These are phyloP conservation scores for Sporisorium iseilematis-ciliati DNA, from an alignment of 1,284 basidiomycete genomes.

Conservation along the genomic window DNA sequence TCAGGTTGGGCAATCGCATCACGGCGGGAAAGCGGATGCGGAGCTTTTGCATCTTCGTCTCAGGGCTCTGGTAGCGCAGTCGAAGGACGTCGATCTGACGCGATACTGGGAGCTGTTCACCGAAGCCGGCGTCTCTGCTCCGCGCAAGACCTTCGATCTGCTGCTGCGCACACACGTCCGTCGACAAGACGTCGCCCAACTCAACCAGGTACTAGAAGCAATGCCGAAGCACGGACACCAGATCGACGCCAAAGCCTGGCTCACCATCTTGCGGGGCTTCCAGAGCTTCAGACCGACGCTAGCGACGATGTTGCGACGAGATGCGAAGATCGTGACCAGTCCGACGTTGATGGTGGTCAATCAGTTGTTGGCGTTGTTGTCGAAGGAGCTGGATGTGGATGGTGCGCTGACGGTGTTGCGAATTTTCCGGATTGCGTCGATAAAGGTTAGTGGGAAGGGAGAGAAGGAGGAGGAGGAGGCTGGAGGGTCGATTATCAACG, in stretches of 20 bases:
- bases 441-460: background rate
- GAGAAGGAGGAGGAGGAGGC: background rate
- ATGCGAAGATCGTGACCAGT: slow-evolving; percentile 34
- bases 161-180: slow-evolving; percentile 40
- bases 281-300: slow-evolving; percentile 35
- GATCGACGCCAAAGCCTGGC: slow-evolving; percentile 39
- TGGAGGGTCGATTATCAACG: slow-evolving; percentile 12
- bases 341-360: slow-evolving; percentile 43
- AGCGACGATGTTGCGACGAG: slow-evolving; percentile 21
- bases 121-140: slow-evolving; percentile 15
- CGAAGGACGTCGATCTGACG: slow-evolving; percentile 7
- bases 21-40: slow-evolving; percentile 28
- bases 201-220: slow-evolving; percentile 38
- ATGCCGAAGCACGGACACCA: slow-evolving; percentile 37
- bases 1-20: slow-evolving; percentile 20
- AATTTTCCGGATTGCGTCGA: slow-evolving; percentile 35
- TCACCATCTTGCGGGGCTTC: slow-evolving; percentile 45
- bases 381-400: slow-evolving; percentile 28
- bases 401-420: slow-evolving; percentile 30
- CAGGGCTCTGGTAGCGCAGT: slow-evolving; percentile 32
- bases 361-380: slow-evolving; percentile 18
- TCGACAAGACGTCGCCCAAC: slow-evolving; percentile 28
- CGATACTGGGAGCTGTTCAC: slow-evolving; percentile 25
- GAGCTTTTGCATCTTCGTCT: slow-evolving; percentile 45
- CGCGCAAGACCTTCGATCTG: slow-evolving; percentile 46